Percentiles rank a stretch among this genome's conserved stretches.
Evolutionary conservation across 2,329 filamentous ascomycete genomes (phyloP).

Genomic region (Ceratocystis huliohia): DNA sequence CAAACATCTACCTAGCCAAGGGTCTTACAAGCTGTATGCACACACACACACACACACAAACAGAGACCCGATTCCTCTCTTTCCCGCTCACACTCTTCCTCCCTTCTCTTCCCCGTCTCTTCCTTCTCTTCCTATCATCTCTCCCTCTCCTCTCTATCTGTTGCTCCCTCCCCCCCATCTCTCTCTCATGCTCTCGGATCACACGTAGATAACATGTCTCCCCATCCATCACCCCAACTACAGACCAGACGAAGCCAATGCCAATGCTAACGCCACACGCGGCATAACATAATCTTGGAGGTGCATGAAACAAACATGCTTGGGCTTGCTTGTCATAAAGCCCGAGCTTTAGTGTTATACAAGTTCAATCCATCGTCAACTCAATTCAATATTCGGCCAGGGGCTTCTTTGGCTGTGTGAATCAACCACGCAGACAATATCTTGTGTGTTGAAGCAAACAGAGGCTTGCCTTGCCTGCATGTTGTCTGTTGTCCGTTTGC

Average conservation of each 20-base stretch:
- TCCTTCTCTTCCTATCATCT: neutral
- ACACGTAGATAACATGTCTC: neutral
- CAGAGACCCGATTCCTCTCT: neutral
- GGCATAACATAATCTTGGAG: conserved; percentile 10
- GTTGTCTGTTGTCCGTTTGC: neutral
- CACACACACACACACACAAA: neutral
- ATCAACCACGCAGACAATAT: neutral
- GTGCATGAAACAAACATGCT: conserved; percentile 8
- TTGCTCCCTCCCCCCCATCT: neutral
- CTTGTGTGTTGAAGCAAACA: too few relatives aligned
- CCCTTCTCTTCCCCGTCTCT: neutral
- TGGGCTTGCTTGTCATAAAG: conserved; percentile 1
- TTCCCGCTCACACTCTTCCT: neutral
- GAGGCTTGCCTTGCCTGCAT: neutral
- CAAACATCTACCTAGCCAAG: neutral
- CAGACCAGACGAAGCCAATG: neutral
- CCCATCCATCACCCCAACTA: neutral
- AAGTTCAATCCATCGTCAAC: neutral
- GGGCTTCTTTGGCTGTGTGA: neutral
- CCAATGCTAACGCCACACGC: neutral
- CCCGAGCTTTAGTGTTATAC: conserved; percentile 4
- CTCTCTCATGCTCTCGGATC: neutral
- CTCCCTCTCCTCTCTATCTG: neutral
- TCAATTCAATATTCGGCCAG: neutral
- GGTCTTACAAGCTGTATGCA: neutral